Conservation (phyloP, 768 basidiomycete species). For the Baorangia bicolor region DNA sequence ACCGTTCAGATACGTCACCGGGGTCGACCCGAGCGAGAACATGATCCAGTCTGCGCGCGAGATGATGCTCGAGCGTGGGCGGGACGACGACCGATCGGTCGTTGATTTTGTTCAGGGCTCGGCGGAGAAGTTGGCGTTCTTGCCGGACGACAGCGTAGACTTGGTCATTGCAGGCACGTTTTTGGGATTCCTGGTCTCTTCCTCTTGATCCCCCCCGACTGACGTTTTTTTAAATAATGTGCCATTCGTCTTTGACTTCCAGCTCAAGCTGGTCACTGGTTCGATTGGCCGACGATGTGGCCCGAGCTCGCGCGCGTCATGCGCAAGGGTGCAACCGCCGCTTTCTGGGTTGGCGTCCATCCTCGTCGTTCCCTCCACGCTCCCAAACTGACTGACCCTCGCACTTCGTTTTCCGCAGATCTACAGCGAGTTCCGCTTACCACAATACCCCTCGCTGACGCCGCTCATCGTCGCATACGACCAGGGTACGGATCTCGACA, state of each 20-base stretch:
- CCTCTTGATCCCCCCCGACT: too few relatives aligned
- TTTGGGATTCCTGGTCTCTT: not conserved
- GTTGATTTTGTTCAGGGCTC: conserved; percentile 36
- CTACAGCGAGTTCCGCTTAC: conserved; percentile 10
- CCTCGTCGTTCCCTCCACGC: not conserved
- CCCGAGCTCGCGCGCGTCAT: conserved; percentile 62
- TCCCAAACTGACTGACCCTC: not conserved
- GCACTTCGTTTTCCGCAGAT: not conserved
- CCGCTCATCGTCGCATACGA: conserved; percentile 1
- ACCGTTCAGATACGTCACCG: conserved; percentile 59
- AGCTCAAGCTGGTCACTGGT: conserved; percentile 86
- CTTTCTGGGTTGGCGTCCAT: conserved; percentile 60
- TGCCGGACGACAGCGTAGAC: conserved; percentile 58
- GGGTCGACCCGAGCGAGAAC: conserved; percentile 68
- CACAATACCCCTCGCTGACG: not conserved
- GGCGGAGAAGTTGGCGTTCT: conserved; percentile 55
- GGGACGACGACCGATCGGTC: conserved; percentile 7
- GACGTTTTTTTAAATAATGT: not conserved
- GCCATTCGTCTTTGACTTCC: too few relatives aligned
- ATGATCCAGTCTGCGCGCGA: conserved; percentile 64
- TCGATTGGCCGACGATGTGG: conserved; percentile 72
- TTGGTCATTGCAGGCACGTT: conserved; percentile 61
- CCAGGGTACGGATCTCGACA: not conserved
- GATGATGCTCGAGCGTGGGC: not conserved
- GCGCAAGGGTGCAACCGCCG: conserved; percentile 60